Evolutionary conservation across 2,329 filamentous ascomycete genomes (phyloP).

Genomic region (Aspergillus fumigatiaffinis): DNA sequence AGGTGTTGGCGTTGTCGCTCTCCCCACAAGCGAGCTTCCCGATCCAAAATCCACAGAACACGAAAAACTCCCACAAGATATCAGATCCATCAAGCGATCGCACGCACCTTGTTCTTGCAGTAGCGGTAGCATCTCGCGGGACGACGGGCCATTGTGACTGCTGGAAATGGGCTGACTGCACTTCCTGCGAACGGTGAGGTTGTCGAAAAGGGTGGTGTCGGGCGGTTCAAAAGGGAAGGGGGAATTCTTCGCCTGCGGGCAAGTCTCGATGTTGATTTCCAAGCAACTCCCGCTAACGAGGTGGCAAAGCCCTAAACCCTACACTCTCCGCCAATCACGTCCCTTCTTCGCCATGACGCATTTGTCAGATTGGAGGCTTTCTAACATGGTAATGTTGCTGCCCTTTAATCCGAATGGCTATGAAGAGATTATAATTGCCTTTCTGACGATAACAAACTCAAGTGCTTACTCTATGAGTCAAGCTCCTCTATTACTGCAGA

Average conservation of each 20-base stretch:
- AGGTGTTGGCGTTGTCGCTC: slow-evolving; percentile 6
- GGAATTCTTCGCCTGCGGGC: slow-evolving; percentile 18
- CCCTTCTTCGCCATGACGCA: slow-evolving; percentile 10
- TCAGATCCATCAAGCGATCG: slow-evolving; percentile 17
- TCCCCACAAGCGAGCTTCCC: slow-evolving; percentile 30
- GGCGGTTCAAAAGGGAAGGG: slow-evolving; percentile 27
- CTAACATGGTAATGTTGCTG: background rate
- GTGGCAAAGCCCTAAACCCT: slow-evolving; percentile 44
- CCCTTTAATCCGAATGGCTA: background rate
- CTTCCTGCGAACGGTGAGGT: slow-evolving; percentile 46
- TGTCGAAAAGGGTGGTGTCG: slow-evolving; percentile 33
- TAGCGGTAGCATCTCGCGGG: slow-evolving; percentile 99
- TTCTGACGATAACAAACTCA: background rate
- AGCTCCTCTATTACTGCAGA: background rate
- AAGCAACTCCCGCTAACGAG: slow-evolving; percentile 39
- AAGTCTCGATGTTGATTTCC: slow-evolving; percentile 38
- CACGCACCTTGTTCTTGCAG: slow-evolving; percentile 99
- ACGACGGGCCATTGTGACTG: slow-evolving; percentile 96
- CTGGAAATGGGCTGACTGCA: slow-evolving; percentile 46
- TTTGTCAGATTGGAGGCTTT: slow-evolving; percentile 20
- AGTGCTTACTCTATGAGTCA: background rate
- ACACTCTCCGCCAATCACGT: slow-evolving; percentile 27
- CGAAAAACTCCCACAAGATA: slow-evolving; percentile 9
- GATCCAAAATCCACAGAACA: slow-evolving; percentile 24
- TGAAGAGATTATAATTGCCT: background rate